These are phyloP conservation scores for Trichoderma guizhouense DNA, from an alignment of 2,329 filamentous ascomycete genomes.

Conservation along the genomic window DNA sequence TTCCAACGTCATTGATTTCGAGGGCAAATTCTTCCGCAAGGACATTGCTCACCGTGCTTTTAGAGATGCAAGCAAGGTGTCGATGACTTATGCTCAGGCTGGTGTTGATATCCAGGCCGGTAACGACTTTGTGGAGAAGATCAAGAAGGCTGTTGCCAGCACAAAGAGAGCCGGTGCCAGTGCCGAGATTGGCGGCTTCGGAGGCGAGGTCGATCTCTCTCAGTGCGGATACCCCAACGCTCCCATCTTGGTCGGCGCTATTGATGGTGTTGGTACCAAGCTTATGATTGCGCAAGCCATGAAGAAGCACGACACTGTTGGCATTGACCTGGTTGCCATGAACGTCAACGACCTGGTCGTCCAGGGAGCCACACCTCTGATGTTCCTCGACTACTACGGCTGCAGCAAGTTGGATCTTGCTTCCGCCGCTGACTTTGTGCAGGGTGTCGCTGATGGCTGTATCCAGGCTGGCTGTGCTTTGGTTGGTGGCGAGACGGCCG, in stretches of 20 bases:
- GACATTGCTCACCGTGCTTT: constrained; percentile 84
- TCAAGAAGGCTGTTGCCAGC: constrained; percentile 83
- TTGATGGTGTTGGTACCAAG: constrained; percentile 95
- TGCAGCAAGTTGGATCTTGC: constrained; percentile 82
- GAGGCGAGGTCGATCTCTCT: constrained; percentile 61
- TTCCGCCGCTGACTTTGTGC: constrained; percentile 79
- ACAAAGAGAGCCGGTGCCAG: constrained; percentile 85
- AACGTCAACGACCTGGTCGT: constrained; percentile 98
- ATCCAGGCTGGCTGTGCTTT: constrained; percentile 80
- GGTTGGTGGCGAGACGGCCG: constrained; percentile 95
- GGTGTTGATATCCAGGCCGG: constrained; percentile 94
- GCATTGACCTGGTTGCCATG: constrained; percentile 97
- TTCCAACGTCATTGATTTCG: constrained; percentile 66
- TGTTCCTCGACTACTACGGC: constrained; percentile 97
- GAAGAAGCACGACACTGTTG: constrained; percentile 88
- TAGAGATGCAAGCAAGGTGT: constrained; percentile 41
- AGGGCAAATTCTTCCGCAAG: constrained; percentile 86
- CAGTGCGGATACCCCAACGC: constrained; percentile 69
- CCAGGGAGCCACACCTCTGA: constrained; percentile 88
- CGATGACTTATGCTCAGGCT: constrained; percentile 84
- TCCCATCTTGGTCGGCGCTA: constrained; percentile 86
- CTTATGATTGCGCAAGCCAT: constrained; percentile 91
- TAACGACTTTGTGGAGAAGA: constrained; percentile 86
- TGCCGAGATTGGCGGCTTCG: constrained; percentile 92
- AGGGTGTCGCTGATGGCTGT: constrained; percentile 86